phyloP scores from a whole-genome alignment of 192 early-diverging fungal species.

The Diversispora epigaea region DNA sequence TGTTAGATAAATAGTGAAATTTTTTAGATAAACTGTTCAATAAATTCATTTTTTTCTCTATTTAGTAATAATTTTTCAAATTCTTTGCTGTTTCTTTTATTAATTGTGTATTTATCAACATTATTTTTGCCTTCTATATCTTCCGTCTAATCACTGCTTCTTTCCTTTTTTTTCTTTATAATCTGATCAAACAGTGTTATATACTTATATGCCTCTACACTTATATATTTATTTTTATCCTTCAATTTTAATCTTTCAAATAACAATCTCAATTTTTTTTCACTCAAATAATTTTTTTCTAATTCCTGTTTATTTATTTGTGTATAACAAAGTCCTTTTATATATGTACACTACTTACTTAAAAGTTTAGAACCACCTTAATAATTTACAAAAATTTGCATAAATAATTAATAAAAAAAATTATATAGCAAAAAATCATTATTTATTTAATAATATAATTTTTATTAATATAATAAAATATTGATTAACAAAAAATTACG shows the following conservation, averaged over 20 bases:
- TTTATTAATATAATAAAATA: no score
- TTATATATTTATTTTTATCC: background rate
- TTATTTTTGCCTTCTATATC: background rate
- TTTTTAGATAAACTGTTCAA: background rate
- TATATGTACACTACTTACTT: no score
- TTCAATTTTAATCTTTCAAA: background rate
- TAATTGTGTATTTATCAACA: background rate
- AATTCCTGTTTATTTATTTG: no score
- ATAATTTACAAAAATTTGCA: no score
- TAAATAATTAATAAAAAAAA: no score
- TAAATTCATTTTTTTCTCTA: background rate
- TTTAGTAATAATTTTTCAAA: slow-evolving; percentile 3
- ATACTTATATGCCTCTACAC: background rate
- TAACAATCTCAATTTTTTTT: slow-evolving; percentile 8
- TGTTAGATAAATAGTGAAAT: slow-evolving; percentile 5
- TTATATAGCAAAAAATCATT: no score
- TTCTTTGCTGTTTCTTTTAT: no score
- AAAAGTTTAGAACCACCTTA: no score
- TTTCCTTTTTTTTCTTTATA: background rate
- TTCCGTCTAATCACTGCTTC: background rate
- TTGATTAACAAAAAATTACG: no score
- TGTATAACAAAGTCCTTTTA: no score
- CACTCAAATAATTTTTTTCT: no score
- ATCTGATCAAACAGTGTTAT: slow-evolving; percentile 11
- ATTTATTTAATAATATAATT: no score